Conservation (phyloP, 345 rosid genomes). For the Luvunga scandens region DNA sequence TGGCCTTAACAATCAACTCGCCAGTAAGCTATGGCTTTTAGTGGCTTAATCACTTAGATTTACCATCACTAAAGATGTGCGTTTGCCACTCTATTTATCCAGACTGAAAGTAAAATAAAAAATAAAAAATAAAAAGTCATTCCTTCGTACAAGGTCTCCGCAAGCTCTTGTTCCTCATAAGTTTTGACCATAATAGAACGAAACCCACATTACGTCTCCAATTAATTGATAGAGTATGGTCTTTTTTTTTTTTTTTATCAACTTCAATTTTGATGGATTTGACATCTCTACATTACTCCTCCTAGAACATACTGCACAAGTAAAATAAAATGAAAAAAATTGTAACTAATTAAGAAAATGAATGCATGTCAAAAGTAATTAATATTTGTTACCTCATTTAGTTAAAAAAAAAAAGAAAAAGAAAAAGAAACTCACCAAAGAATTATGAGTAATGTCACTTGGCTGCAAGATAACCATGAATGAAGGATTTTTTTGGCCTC, state of each 20-base stretch:
- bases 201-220: not conserved
- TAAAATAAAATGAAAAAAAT: not conserved
- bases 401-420: too few species aligned
- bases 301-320: slow-evolving; percentile 14
- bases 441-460: slow-evolving; percentile 12
- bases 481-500: slow-evolving; percentile 34
- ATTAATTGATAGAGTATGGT: not conserved
- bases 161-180: slow-evolving; percentile 11
- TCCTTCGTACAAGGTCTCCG: slow-evolving; percentile 10
- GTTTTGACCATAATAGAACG: slow-evolving; percentile 11
- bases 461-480: slow-evolving; percentile 34
- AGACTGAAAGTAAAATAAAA: slow-evolving; percentile 7
- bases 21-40: too few species aligned
- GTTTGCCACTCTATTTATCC: too few species aligned
- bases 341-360: not conserved
- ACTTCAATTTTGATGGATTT: slow-evolving; percentile 19
- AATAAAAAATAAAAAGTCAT: not conserved
- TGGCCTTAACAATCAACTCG: too few species aligned
- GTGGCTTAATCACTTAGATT: too few species aligned
- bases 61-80: too few species aligned
- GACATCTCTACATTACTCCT: not conserved
- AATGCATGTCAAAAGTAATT: not conserved
- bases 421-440: not conserved
- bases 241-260: slow-evolving; percentile 23
- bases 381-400: not conserved